phyloP scores from a whole-genome alignment of 139 green algal genomes.

The Volvox africanus region DNA sequence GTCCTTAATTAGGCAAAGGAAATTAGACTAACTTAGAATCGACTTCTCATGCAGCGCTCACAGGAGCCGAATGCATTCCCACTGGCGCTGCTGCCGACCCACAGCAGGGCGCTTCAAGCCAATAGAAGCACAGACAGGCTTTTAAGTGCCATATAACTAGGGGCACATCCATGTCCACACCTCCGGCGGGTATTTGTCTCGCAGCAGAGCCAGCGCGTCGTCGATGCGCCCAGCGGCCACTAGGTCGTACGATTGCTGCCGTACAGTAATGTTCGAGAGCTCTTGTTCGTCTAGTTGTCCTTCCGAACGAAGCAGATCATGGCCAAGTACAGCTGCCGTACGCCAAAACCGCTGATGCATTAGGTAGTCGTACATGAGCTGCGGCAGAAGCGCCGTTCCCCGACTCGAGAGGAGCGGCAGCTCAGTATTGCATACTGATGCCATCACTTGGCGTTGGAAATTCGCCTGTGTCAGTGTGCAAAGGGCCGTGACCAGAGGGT shows the following conservation, averaged over 20 bases:
- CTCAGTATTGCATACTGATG: not conserved
- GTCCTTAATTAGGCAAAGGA: too few species aligned
- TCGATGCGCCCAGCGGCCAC: constrained; percentile 52
- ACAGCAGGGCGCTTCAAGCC: too few species aligned
- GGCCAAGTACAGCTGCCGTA: constrained; percentile 67
- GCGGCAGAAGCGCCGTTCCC: constrained; percentile 60
- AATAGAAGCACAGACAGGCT: too few species aligned
- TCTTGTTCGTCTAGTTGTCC: constrained; percentile 31
- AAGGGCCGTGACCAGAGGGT: too few species aligned
- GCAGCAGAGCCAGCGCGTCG: constrained; percentile 49
- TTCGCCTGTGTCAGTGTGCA: not conserved
- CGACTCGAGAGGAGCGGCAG: constrained; percentile 45
- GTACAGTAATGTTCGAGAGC: constrained; percentile 36
- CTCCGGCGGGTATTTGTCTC: constrained; percentile 47
- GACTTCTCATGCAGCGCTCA: too few species aligned
- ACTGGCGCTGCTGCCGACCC: too few species aligned
- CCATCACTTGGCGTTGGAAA: not conserved
- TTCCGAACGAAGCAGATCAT: constrained; percentile 65
- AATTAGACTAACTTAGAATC: too few species aligned
- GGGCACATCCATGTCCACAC: not conserved
- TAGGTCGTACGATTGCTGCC: constrained; percentile 58
- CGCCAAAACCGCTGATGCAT: constrained; percentile 75
- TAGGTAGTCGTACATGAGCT: constrained; percentile 80
- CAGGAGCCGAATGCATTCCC: too few species aligned
- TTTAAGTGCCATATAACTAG: too few species aligned